Evolutionary conservation across 2,329 filamentous ascomycete species (phyloP).

Genomic region (Aspergillus texensis): DNA sequence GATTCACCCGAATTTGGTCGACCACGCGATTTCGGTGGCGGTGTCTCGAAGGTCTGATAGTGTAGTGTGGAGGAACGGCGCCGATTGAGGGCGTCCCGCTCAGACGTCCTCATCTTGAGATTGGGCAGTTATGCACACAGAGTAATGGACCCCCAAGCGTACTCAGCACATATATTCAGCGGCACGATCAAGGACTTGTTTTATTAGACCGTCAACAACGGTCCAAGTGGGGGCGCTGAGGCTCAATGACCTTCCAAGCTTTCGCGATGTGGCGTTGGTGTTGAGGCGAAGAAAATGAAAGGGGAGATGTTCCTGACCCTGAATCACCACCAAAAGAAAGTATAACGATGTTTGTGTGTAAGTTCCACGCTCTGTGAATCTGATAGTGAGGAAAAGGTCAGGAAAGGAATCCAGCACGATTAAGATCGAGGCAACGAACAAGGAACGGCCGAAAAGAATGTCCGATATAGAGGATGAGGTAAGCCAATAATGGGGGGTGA

Average conservation of each 20-base stretch:
- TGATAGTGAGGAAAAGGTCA: background rate
- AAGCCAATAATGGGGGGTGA: background rate
- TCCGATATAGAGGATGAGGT: slow-evolving; percentile 1
- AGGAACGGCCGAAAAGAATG: slow-evolving; percentile 1
- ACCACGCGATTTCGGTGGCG: slow-evolving; percentile 50
- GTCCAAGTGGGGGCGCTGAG: background rate
- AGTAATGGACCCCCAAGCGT: background rate
- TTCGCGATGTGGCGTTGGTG: slow-evolving; percentile 8
- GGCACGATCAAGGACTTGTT: background rate
- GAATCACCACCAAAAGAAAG: background rate
- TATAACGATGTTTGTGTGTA: background rate
- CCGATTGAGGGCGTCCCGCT: slow-evolving; percentile 36
- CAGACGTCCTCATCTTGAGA: slow-evolving; percentile 31
- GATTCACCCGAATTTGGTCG: slow-evolving; percentile 47
- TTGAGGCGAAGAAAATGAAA: background rate
- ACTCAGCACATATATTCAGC: background rate
- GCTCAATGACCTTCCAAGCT: slow-evolving; percentile 9
- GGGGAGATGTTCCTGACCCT: background rate
- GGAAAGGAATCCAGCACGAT: background rate
- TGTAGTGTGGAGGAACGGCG: slow-evolving; percentile 48
- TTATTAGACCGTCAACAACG: background rate
- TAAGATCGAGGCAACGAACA: background rate
- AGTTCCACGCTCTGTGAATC: background rate
- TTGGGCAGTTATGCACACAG: background rate
- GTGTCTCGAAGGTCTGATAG: slow-evolving; percentile 53